phyloP scores from a whole-genome alignment of 345 rosid species.

The Cardamine chenopodiifolia region DNA sequence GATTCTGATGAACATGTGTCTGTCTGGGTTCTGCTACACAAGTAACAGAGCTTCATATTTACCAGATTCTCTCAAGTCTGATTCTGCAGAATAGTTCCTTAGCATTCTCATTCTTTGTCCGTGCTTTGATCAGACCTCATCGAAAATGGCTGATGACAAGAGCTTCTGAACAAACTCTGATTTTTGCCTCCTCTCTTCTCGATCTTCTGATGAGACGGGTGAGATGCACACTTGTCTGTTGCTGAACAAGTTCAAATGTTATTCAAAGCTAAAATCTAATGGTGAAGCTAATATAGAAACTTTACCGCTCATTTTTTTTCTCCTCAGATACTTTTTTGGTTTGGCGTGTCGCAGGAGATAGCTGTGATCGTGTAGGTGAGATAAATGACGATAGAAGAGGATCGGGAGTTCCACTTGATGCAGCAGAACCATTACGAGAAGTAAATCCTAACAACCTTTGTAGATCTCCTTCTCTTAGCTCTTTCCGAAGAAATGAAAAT shows the following conservation, averaged over 20 bases:
- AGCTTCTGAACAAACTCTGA: conserved; percentile 79
- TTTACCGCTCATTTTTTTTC: conserved; percentile 62
- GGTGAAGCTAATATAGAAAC: conserved; percentile 7
- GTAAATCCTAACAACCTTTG: conserved; percentile 80
- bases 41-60: conserved; percentile 19
- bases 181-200: conserved; percentile 72
- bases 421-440: conserved; percentile 59
- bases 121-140: conserved; percentile 39
- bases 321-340: conserved; percentile 56
- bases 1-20: conserved; percentile 11
- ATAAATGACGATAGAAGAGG: conserved; percentile 88
- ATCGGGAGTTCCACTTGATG: conserved; percentile 70
- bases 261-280: conserved; percentile 2
- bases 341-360: conserved; percentile 43
- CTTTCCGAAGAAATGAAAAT: conserved; percentile 79
- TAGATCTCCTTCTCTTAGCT: conserved; percentile 82
- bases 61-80: conserved; percentile 32
- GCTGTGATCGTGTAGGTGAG: conserved; percentile 65
- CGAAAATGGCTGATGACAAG: conserved; percentile 67
- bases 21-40: conserved; percentile 13
- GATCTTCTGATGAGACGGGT: conserved; percentile 70
- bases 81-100: conserved; percentile 12
- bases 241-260: conserved; percentile 29
- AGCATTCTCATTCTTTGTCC: not conserved
- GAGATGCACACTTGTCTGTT: conserved; percentile 52